These are phyloP conservation scores for Saksenaea vasiformis DNA, from an alignment of 371 early-diverging fungal genomes.

Conservation along the genomic window DNA sequence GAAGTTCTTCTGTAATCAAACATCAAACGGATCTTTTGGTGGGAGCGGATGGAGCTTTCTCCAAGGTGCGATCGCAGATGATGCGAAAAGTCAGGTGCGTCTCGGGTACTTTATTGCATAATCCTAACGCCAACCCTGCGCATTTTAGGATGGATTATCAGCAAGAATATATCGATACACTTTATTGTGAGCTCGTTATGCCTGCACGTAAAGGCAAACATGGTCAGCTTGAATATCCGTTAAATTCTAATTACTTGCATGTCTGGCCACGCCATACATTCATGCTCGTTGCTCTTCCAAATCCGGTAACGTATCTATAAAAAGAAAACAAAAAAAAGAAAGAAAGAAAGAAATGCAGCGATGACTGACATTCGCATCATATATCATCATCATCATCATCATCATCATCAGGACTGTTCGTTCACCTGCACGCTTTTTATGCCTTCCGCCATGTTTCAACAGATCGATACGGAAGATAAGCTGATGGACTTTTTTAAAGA, in stretches of 20 bases:
- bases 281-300: slow-evolving; percentile 96
- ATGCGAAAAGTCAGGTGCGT: slow-evolving; percentile 68
- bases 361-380: too few species aligned
- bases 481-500: slow-evolving; percentile 72
- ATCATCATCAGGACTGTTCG: slow-evolving; percentile 66
- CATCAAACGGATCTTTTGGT: slow-evolving; percentile 77
- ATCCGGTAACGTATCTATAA: slow-evolving; percentile 58
- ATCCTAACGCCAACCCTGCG: not conserved
- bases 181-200: slow-evolving; percentile 89
- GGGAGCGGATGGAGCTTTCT: slow-evolving; percentile 96
- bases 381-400: too few species aligned
- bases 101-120: not conserved
- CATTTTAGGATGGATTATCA: slow-evolving; percentile 76
- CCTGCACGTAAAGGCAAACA: slow-evolving; percentile 56
- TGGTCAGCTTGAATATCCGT: slow-evolving; percentile 68
- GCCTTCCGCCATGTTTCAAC: slow-evolving; percentile 85
- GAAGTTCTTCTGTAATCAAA: slow-evolving; percentile 17
- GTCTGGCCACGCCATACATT: slow-evolving; percentile 96
- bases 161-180: slow-evolving; percentile 90
- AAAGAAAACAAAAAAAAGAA: too few species aligned
- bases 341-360: too few species aligned
- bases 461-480: slow-evolving; percentile 68
- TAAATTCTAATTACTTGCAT: slow-evolving; percentile 91
- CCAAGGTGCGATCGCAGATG: slow-evolving; percentile 75
- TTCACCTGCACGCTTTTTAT: slow-evolving; percentile 97